phyloP scores from a whole-genome alignment of 1,284 basidiomycete genomes.

The Laetiporus sulphureus region DNA sequence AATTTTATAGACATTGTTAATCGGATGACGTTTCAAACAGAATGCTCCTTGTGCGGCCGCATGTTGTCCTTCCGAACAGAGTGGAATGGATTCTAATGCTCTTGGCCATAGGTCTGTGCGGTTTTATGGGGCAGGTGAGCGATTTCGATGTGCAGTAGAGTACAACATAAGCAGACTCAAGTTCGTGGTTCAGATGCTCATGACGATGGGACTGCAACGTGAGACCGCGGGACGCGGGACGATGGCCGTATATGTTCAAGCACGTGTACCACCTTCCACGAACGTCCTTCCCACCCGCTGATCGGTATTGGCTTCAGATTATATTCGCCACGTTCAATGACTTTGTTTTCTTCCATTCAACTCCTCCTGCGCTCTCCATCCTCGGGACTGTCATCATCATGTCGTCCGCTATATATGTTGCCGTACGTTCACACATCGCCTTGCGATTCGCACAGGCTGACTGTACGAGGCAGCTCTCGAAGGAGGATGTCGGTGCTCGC shows the following conservation, averaged over 20 bases:
- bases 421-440: constrained; percentile 31
- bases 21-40: too few species aligned
- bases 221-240: constrained; percentile 58
- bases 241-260: constrained; percentile 58
- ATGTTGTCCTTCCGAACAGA: constrained; percentile 40
- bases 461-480: constrained; percentile 15
- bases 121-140: constrained; percentile 50
- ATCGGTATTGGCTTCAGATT: constrained; percentile 32
- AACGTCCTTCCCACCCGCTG: too few species aligned
- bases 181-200: constrained; percentile 36
- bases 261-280: too few species aligned
- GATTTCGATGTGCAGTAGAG: neutral
- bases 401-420: constrained; percentile 53
- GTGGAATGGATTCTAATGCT: constrained; percentile 40
- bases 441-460: neutral
- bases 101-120: constrained; percentile 46
- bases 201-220: constrained; percentile 60
- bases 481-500: constrained; percentile 13
- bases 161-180: neutral
- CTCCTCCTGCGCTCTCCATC: constrained; percentile 46
- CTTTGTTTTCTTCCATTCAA: constrained; percentile 50
- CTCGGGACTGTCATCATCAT: constrained; percentile 54
- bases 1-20: too few species aligned
- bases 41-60: constrained; percentile 35
- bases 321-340: constrained; percentile 57